phyloP scores from a whole-genome alignment of 805 yeast species.

The Ogataea trehaloabstinens region DNA sequence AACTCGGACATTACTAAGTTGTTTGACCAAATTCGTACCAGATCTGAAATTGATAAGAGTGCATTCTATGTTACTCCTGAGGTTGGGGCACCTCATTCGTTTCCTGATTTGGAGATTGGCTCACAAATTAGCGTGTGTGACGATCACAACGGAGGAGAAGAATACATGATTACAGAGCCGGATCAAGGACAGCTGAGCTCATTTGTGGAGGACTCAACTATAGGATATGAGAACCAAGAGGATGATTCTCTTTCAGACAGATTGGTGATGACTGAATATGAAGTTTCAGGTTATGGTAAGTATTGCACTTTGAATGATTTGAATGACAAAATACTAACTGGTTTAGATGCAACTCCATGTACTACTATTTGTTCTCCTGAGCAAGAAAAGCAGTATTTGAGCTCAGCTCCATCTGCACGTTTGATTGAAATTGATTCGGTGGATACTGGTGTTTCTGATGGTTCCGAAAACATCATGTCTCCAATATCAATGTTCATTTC shows the following conservation, averaged over 20 bases:
- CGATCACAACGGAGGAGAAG: neutral
- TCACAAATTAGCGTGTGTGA: constrained; percentile 11
- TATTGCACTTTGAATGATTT: neutral
- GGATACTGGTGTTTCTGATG: constrained; percentile 10
- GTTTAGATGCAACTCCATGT: constrained; percentile 9
- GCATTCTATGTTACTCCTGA: constrained; percentile 14
- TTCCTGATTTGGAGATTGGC: constrained; percentile 17
- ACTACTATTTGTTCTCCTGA: constrained; percentile 11
- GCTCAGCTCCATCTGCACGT: neutral
- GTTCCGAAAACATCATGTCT: constrained; percentile 5
- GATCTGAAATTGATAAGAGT: constrained; percentile 11
- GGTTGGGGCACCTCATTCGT: constrained; percentile 5
- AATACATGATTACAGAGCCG: constrained; percentile 1
- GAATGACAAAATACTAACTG: neutral
- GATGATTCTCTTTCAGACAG: neutral
- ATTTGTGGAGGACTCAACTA: constrained; percentile 14
- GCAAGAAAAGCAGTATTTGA: neutral
- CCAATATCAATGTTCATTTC: constrained; percentile 8
- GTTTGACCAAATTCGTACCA: constrained; percentile 11
- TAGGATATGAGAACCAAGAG: constrained; percentile 4
- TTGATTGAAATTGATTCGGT: constrained; percentile 8
- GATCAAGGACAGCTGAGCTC: constrained; percentile 16
- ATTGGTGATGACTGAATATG: constrained; percentile 2
- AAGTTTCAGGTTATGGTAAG: constrained; percentile 8
- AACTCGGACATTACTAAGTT: constrained; percentile 18